These are phyloP conservation scores for Bolboschoenoplectus hybrid DNA, from an alignment of 202 grass and related monocot genomes.

Conservation along the genomic window DNA sequence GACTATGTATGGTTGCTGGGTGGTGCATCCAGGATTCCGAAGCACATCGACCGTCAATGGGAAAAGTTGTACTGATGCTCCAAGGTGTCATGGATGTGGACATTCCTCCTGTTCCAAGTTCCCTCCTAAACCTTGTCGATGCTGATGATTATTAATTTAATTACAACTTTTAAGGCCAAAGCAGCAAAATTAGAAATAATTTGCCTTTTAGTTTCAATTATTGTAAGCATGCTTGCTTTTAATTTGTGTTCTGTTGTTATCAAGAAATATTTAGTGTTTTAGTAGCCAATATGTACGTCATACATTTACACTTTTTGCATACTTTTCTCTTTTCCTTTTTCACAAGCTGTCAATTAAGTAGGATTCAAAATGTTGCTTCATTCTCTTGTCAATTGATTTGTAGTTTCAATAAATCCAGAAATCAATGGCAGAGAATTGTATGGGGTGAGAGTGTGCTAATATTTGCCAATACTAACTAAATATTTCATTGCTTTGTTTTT, in stretches of 20 bases:
- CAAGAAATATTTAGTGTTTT: neutral
- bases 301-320: neutral
- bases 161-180: neutral
- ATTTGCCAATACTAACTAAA: too few relatives aligned
- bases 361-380: too few relatives aligned
- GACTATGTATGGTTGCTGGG: conserved; percentile 35
- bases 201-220: neutral
- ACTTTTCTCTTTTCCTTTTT: neutral
- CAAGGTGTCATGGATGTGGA: conserved; percentile 14
- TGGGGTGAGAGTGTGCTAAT: too few relatives aligned
- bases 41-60: conserved; percentile 36
- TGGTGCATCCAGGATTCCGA: conserved; percentile 50
- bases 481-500: too few relatives aligned
- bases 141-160: conserved; percentile 3
- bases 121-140: conserved; percentile 39
- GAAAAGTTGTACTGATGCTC: conserved; percentile 42
- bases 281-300: neutral
- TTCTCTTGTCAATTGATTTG: too few relatives aligned
- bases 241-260: neutral
- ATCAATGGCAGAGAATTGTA: too few relatives aligned
- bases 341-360: neutral
- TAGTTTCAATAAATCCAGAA: too few relatives aligned
- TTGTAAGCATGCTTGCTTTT: neutral
- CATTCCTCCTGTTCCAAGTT: conserved; percentile 40
- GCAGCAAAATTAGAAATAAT: neutral